phyloP scores from a whole-genome alignment of 495 filamentous ascomycete genomes.

The Evansstolkia leycettana region DNA sequence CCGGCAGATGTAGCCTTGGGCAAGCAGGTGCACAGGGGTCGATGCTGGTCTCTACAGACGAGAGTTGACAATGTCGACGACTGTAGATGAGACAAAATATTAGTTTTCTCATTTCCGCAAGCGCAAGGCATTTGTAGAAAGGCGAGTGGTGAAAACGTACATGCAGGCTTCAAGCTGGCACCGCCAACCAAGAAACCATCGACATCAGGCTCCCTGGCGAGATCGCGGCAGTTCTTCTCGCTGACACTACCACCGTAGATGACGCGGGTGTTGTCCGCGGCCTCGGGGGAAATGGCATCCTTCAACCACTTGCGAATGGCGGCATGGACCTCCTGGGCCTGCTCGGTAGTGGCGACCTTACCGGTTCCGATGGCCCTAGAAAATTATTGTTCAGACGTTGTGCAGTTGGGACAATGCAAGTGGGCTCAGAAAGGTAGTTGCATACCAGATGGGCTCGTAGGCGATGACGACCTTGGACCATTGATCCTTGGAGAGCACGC shows the following conservation, averaged over 20 bases:
- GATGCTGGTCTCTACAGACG: constrained; percentile 31
- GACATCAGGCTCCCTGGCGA: constrained; percentile 84
- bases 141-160: constrained; percentile 40
- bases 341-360: constrained; percentile 87
- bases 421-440: background rate
- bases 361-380: constrained; percentile 84
- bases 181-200: constrained; percentile 98
- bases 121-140: no score
- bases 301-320: constrained; percentile 84
- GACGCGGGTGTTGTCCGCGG: constrained; percentile 69
- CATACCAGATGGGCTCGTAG: constrained; percentile 94
- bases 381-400: constrained; percentile 4
- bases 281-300: constrained; percentile 55
- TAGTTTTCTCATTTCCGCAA: no score
- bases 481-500: constrained; percentile 52
- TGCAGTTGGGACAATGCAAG: background rate
- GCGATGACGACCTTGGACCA: constrained; percentile 94
- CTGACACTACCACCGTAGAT: constrained; percentile 94
- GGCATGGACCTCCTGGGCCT: constrained; percentile 90
- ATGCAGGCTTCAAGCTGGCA: constrained; percentile 96
- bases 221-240: constrained; percentile 94
- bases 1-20: no score
- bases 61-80: constrained; percentile 58
- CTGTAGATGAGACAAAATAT: constrained; percentile 17
- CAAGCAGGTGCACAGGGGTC: background rate